Conservation (phyloP, 768 basidiomycete genomes). For the Floccularia luteovirens region DNA sequence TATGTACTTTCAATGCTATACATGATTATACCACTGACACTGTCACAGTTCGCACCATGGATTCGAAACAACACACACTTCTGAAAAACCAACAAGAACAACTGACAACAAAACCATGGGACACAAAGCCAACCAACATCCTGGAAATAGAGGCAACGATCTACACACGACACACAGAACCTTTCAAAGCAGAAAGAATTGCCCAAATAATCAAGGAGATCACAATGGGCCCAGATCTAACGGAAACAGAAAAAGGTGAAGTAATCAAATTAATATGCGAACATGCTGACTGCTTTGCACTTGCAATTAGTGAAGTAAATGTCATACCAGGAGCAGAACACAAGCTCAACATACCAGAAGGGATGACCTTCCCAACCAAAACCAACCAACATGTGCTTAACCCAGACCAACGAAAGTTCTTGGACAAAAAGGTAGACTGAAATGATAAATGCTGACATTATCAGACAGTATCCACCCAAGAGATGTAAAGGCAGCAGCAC, state of each 20-base stretch:
- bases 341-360: slow-evolving; percentile 20
- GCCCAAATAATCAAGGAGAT: slow-evolving; percentile 12
- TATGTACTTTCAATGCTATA: no score
- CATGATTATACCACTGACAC: no score
- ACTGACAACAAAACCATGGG: no score
- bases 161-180: slow-evolving; percentile 14
- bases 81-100: no score
- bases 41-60: no score
- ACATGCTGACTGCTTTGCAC: slow-evolving; percentile 31
- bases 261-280: slow-evolving; percentile 15
- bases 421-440: slow-evolving; percentile 22
- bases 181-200: slow-evolving; percentile 15
- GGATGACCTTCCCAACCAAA: slow-evolving; percentile 19
- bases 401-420: slow-evolving; percentile 19
- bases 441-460: slow-evolving; percentile 24
- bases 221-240: slow-evolving; percentile 20
- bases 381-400: slow-evolving; percentile 22
- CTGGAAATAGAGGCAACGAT: slow-evolving; percentile 1
- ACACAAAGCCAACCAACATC: not conserved
- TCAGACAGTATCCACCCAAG: slow-evolving; percentile 16
- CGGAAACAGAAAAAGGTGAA: slow-evolving; percentile 10
- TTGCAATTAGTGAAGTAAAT: slow-evolving; percentile 27
- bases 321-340: slow-evolving; percentile 22
- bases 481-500: slow-evolving; percentile 25
- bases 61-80: no score